Base-by-base conservation (phyloP, 805 yeast species). In the Saccharomycopsis sp. region DNA sequence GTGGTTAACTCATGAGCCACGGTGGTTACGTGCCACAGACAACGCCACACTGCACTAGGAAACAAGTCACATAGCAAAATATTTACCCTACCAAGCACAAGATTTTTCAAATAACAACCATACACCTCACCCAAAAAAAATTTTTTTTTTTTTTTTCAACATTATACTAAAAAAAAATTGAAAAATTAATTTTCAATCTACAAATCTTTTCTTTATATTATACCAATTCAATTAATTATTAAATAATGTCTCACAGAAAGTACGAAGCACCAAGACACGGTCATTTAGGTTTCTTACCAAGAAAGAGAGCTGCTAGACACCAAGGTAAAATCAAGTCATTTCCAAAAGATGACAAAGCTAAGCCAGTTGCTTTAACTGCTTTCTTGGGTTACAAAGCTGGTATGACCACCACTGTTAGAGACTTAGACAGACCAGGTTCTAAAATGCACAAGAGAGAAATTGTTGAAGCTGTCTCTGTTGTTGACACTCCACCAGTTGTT, bases 221-320 rank as follows among this genome's bases (percentile, higher is more conserved):
- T n/a, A 35, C 39, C 26, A 6, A 9, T n/a, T 35, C n/a, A 14
- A 35, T 22, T 17, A 16, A 17, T 19, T 22, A 11, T 7, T 22
- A 54, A 63, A n/a, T 55, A 54, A 93, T 93, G 99, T 93, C 98
- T 72, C 99, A 93, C 93, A 87, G 99, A 85, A 93, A 93, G 84
- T 93, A 69, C 93, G 97, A 93, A 86, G 95, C 93, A 65, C 99
- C 99, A 81, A 88, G 99, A 81, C 97, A 93, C 89, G 99, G 99
- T 75, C 90, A 95, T 73, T 79, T 93, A 72, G 98, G 97, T 69
- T 93, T 88, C 96, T 79, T 84, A 65, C 98, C 99, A 84, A 88
- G 96, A 82, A 93, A 93, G 96, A 88, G 98, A 81, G 88, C 97
- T 69, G 81, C 94, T 73, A 78, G 84, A 70, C 93, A 87, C 78